phyloP scores from a whole-genome alignment of 768 basidiomycete species.

The Boletus reticuloceps region DNA sequence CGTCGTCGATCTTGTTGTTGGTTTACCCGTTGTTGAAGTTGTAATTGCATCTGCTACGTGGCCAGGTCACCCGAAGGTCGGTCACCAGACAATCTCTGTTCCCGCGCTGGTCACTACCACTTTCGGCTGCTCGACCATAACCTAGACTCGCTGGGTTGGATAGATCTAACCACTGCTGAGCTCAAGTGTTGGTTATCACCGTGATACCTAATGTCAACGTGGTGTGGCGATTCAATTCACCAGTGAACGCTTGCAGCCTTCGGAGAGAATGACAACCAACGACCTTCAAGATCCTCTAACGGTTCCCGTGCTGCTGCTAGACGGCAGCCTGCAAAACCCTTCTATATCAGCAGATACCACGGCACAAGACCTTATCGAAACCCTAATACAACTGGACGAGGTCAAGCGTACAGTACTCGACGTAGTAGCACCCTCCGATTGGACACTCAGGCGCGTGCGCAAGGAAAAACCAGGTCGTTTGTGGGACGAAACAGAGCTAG shows the following conservation, averaged over 20 bases:
- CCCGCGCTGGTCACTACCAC: neutral
- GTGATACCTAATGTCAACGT: neutral
- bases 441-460: slow-evolving; percentile 69
- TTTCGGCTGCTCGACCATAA: neutral
- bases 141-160: neutral
- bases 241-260: neutral
- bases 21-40: slow-evolving; percentile 7
- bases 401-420: slow-evolving; percentile 55
- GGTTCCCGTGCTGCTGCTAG: slow-evolving; percentile 58
- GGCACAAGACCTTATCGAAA: slow-evolving; percentile 58
- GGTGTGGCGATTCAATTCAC: neutral
- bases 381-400: slow-evolving; percentile 45
- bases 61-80: too few species aligned
- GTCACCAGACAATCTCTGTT: neutral
- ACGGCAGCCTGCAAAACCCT: slow-evolving; percentile 61
- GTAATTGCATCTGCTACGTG: slow-evolving; percentile 2
- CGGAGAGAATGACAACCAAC: slow-evolving; percentile 26
- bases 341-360: slow-evolving; percentile 52
- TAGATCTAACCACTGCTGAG: neutral
- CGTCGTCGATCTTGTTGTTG: slow-evolving; percentile 11
- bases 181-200: neutral
- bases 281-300: slow-evolving; percentile 37
- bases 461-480: slow-evolving; percentile 53
- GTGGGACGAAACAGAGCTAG: slow-evolving; percentile 74
- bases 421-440: slow-evolving; percentile 49